Conservation (phyloP, 352 stramenopile species). For the Blastocystis sp. region DNA sequence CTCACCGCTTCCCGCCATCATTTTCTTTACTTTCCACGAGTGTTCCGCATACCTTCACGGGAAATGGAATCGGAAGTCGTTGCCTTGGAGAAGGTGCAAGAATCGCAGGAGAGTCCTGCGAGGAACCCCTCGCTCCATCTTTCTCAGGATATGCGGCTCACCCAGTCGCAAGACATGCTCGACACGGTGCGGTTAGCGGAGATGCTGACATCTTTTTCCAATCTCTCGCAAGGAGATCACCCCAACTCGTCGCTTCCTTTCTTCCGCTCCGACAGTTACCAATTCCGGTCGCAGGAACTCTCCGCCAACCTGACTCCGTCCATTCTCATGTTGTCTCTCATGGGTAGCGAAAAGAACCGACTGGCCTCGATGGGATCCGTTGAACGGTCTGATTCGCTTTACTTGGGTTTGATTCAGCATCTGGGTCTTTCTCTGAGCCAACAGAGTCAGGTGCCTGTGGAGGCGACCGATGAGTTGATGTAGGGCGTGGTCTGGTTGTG, state of each 20-base stretch:
- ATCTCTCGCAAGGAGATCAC: not conserved
- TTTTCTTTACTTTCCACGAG: no score
- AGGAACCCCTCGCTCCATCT: no score
- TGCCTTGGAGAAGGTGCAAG: no score
- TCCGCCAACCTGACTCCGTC: not conserved
- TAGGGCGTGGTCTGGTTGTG: not conserved
- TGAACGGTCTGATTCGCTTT: not conserved
- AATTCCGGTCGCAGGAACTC: conserved; percentile 30
- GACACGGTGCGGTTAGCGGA: not conserved
- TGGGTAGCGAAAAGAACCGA: not conserved
- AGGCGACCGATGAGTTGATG: not conserved
- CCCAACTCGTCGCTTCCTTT: not conserved
- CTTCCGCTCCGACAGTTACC: not conserved
- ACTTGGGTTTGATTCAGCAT: not conserved
- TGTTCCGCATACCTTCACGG: no score
- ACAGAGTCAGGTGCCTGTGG: not conserved
- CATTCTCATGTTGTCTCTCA: not conserved
- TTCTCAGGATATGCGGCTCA: conserved; percentile 26
- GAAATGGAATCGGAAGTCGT: no score
- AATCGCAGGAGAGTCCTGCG: no score
- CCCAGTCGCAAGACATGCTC: not conserved
- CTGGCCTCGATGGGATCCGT: not conserved
- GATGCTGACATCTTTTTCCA: not conserved
- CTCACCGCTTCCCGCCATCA: no score
- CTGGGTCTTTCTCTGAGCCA: not conserved